Conservation (phyloP, 23 red algal species). For the Gracilaria gracilis region DNA sequence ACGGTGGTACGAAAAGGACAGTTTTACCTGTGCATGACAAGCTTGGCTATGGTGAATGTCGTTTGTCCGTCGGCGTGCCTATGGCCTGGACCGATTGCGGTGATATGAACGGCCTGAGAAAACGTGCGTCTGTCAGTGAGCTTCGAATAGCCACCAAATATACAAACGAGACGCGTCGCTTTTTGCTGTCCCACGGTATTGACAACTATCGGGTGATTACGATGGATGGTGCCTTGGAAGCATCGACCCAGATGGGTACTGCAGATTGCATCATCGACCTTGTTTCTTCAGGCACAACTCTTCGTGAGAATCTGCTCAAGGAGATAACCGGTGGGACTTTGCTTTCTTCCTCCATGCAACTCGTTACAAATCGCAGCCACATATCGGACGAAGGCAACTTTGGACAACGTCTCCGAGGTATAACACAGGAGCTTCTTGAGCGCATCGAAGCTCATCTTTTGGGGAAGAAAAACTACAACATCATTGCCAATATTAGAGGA, state of each 20-base stretch:
- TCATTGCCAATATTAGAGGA: slow-evolving; percentile 98
- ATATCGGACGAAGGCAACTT: slow-evolving; percentile 42
- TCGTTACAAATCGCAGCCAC: slow-evolving; percentile 84
- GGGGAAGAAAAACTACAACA: slow-evolving; percentile 88
- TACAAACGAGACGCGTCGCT: slow-evolving; percentile 62
- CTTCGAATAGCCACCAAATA: slow-evolving; percentile 96
- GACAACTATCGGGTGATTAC: slow-evolving; percentile 83
- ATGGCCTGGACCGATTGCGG: slow-evolving; percentile 82
- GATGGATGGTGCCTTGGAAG: slow-evolving; percentile 98
- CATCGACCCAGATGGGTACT: slow-evolving; percentile 95
- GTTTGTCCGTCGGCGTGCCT: slow-evolving; percentile 89
- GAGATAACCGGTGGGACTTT: slow-evolving; percentile 90
- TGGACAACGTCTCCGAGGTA: slow-evolving; percentile 60
- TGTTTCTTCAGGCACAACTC: slow-evolving; percentile 90
- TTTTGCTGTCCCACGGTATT: slow-evolving; percentile 68
- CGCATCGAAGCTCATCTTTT: slow-evolving; percentile 91
- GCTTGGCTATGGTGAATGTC: slow-evolving; percentile 90
- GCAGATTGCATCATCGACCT: slow-evolving; percentile 98
- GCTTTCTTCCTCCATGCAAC: slow-evolving; percentile 82
- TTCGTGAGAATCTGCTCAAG: slow-evolving; percentile 98
- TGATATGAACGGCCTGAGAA: slow-evolving; percentile 68
- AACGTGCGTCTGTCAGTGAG: slow-evolving; percentile 35
- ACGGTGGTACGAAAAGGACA: slow-evolving; percentile 60
- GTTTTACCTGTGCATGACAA: slow-evolving; percentile 85
- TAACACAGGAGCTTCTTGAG: slow-evolving; percentile 91